phyloP scores from a whole-genome alignment of 176 grass and related monocot species.

The Phoenix roebelenii region DNA sequence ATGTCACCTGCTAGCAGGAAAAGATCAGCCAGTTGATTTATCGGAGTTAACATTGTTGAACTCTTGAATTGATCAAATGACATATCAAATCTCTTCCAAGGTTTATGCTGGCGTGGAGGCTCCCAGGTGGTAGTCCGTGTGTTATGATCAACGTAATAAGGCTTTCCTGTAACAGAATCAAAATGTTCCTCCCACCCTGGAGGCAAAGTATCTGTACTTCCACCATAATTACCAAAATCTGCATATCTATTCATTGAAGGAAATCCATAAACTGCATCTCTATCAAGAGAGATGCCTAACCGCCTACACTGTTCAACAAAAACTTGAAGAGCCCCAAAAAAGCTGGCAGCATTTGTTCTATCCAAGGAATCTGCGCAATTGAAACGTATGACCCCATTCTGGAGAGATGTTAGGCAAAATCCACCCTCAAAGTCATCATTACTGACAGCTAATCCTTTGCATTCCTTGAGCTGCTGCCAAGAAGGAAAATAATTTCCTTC shows the following conservation, averaged over 20 bases:
- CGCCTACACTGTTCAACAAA: constrained; percentile 94
- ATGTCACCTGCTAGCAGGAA: constrained; percentile 96
- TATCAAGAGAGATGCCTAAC: constrained; percentile 67
- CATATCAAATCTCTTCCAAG: constrained; percentile 97
- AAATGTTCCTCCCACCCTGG: constrained; percentile 91
- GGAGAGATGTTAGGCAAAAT: constrained; percentile 68
- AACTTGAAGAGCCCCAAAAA: constrained; percentile 95
- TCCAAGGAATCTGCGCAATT: constrained; percentile 99
- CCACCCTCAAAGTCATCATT: constrained; percentile 51
- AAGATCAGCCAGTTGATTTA: constrained; percentile 88
- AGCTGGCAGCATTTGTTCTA: constrained; percentile 97
- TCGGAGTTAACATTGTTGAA: constrained; percentile 74
- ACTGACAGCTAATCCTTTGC: constrained; percentile 59
- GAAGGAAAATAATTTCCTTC: constrained; percentile 75
- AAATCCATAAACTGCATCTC: constrained; percentile 55
- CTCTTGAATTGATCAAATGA: constrained; percentile 89
- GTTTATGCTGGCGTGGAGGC: constrained; percentile 75
- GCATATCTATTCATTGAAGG: constrained; percentile 40
- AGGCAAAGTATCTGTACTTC: constrained; percentile 46
- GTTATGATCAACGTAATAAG: constrained; percentile 95
- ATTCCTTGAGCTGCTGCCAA: constrained; percentile 59
- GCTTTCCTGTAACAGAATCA: constrained; percentile 85
- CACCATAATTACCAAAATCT: constrained; percentile 36
- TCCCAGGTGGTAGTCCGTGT: constrained; percentile 83
- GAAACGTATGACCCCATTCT: constrained; percentile 95